Evolutionary conservation across 2,329 filamentous ascomycete species (phyloP), one percentile per base, ranked within the genome.

Genomic region (Exophiala sideris): DNA sequence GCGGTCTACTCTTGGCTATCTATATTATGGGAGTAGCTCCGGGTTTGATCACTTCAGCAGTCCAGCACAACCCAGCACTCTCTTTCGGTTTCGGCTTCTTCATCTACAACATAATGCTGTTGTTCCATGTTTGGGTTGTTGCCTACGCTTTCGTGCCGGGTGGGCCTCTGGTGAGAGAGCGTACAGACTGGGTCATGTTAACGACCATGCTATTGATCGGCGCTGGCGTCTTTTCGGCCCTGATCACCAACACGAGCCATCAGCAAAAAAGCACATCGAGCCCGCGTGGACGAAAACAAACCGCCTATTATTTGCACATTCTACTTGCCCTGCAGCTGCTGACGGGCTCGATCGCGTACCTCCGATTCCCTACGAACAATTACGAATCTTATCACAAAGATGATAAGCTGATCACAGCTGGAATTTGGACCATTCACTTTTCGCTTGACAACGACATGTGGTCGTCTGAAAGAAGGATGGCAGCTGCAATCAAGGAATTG

Each of bases 341-440:
- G 45, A 89, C 94, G 57, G 77, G 92, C 18, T 83, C 85, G 16
- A 80, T 91, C 20, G 89, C 91, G 0, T 96, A 95, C 70, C 80
- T 91, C 50, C 89, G 94, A 58, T 96, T 97, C 77, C 94, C 94
- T 0, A 86, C 86, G 2, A 92, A 96, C 68, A 85, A 97, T 73
- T 95, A 96, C 75, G 84, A 83, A 52, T 89, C 94, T 0, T 91
- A 97, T 71, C 92, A 99, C 68, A 82, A 83, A 35, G 84, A 96
- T 49, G 87, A 91, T 59, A 94, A 94, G 63, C 76, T 95, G 49
- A 80, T 96, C 55, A 97, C 95, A 0, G 90, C 91, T 1, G 94
- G 94, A 63, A 97, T 99, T 70, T 99, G 94, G 94, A 99, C 94
- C 0, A 91, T 97, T 52, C 94, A 99, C 74, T 99, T 99, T 71